Conservation (phyloP, 345 rosid species). For the Excoecaria cochinchinensis region DNA sequence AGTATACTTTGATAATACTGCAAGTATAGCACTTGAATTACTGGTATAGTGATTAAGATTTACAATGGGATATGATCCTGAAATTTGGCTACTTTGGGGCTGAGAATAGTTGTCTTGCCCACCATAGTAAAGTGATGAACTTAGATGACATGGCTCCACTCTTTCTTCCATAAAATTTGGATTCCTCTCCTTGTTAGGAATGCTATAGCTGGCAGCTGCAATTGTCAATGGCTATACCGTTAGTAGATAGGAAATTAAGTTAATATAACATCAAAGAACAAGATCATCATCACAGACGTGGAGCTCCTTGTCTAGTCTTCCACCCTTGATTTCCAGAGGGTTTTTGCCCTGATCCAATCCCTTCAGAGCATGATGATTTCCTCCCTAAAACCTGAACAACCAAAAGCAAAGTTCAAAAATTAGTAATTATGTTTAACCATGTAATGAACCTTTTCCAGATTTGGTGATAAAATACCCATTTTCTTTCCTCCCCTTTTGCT, state of each 20-base stretch:
- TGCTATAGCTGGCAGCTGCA: constrained; percentile 35
- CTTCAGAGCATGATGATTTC: constrained; percentile 43
- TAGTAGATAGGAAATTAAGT: no score
- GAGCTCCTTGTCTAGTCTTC: constrained; percentile 45
- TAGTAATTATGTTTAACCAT: not conserved
- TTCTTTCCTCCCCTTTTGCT: not conserved
- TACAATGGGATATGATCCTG: constrained; percentile 48
- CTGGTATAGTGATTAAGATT: constrained; percentile 30
- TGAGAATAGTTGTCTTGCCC: constrained; percentile 70
- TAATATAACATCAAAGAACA: no score
- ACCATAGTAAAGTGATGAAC: constrained; percentile 87
- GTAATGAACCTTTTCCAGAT: not conserved
- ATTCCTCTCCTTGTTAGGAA: constrained; percentile 34
- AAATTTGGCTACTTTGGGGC: constrained; percentile 33
- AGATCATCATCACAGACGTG: constrained; percentile 35
- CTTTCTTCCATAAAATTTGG: constrained; percentile 45
- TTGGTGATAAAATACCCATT: not conserved
- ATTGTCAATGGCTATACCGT: constrained; percentile 32
- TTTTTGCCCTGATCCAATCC: constrained; percentile 43
- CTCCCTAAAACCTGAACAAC: constrained; percentile 46
- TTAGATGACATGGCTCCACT: constrained; percentile 63
- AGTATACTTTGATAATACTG: not conserved
- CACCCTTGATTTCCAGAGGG: constrained; percentile 39
- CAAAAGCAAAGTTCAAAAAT: not conserved
- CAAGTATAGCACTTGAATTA: constrained; percentile 7